These are phyloP conservation scores for Kwoniella sp. DNA, from an alignment of 768 basidiomycete genomes.

Conservation along the genomic window DNA sequence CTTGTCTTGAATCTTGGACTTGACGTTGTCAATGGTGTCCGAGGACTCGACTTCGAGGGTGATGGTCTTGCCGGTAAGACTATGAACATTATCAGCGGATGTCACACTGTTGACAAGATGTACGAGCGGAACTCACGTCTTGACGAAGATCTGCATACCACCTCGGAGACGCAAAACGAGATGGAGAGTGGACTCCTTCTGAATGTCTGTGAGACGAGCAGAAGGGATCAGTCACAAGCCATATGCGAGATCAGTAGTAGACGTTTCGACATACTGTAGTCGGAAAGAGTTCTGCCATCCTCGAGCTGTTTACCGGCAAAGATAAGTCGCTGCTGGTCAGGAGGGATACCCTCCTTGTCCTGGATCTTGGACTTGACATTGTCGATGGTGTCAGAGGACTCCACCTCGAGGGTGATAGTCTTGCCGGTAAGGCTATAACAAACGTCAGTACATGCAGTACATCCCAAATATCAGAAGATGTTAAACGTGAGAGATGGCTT, in stretches of 20 bases:
- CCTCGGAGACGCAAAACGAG: slow-evolving; percentile 77
- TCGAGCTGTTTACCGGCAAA: slow-evolving; percentile 33
- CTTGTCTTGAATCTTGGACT: slow-evolving; percentile 31
- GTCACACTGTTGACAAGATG: background rate
- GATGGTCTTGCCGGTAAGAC: slow-evolving; percentile 63
- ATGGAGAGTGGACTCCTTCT: slow-evolving; percentile 55
- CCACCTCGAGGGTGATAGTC: slow-evolving; percentile 89
- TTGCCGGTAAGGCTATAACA: slow-evolving; percentile 76
- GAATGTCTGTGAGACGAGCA: slow-evolving; percentile 39
- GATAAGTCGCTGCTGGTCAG: slow-evolving; percentile 76
- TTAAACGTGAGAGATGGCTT: background rate
- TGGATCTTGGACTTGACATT: slow-evolving; percentile 92
- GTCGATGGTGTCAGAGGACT: slow-evolving; percentile 89
- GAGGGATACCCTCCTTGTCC: slow-evolving; percentile 90
- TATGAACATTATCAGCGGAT: slow-evolving; percentile 11
- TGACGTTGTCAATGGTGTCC: slow-evolving; percentile 31
- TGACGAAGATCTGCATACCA: slow-evolving; percentile 64
- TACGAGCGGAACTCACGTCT: slow-evolving; percentile 21
- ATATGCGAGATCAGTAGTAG: background rate
- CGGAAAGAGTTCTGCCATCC: slow-evolving; percentile 71
- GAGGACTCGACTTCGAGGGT: slow-evolving; percentile 31
- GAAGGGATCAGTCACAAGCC: slow-evolving; percentile 5
- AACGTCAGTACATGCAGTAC: background rate
- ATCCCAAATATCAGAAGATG: no score
- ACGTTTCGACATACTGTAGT: slow-evolving; percentile 63